Conservation (phyloP, 2,329 filamentous ascomycete species). For the Pyrenophora graminea region DNA sequence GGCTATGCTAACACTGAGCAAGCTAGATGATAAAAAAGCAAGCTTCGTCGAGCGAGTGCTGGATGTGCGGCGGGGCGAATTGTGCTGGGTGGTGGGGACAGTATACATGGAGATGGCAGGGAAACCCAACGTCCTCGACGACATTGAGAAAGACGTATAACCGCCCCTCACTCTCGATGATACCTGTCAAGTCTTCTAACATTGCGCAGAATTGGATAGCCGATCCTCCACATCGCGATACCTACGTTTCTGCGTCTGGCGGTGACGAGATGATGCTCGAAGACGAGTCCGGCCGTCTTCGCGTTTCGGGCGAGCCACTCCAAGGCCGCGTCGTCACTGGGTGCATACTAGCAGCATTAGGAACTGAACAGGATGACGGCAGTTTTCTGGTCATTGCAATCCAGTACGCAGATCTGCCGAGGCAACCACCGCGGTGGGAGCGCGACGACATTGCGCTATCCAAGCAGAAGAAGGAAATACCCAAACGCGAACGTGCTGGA, state of each 20-base stretch:
- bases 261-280: slow-evolving; percentile 82
- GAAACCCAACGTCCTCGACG: slow-evolving; percentile 94
- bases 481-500: slow-evolving; percentile 54
- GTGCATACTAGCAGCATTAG: slow-evolving; percentile 90
- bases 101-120: slow-evolving; percentile 97
- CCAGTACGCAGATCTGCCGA: slow-evolving; percentile 82
- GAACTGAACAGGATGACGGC: slow-evolving; percentile 88
- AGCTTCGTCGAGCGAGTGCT: slow-evolving; percentile 83
- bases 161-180: neutral
- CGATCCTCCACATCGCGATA: slow-evolving; percentile 74
- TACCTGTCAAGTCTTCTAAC: slow-evolving; percentile 8
- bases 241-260: slow-evolving; percentile 69
- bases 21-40: slow-evolving; percentile 74
- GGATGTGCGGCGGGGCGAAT: slow-evolving; percentile 90
- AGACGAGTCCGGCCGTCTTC: slow-evolving; percentile 89
- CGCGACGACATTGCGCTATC: slow-evolving; percentile 57
- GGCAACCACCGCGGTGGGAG: slow-evolving; percentile 80
- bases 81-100: slow-evolving; percentile 94
- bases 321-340: slow-evolving; percentile 80
- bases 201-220: slow-evolving; percentile 77
- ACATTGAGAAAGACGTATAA: slow-evolving; percentile 84
- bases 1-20: slow-evolving; percentile 12
- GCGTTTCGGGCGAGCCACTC: slow-evolving; percentile 73
- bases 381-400: slow-evolving; percentile 92
- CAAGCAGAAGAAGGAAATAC: slow-evolving; percentile 42